Evolutionary conservation across 257 asterid genomes (phyloP).

Genomic region (Solanum peruvianum): DNA sequence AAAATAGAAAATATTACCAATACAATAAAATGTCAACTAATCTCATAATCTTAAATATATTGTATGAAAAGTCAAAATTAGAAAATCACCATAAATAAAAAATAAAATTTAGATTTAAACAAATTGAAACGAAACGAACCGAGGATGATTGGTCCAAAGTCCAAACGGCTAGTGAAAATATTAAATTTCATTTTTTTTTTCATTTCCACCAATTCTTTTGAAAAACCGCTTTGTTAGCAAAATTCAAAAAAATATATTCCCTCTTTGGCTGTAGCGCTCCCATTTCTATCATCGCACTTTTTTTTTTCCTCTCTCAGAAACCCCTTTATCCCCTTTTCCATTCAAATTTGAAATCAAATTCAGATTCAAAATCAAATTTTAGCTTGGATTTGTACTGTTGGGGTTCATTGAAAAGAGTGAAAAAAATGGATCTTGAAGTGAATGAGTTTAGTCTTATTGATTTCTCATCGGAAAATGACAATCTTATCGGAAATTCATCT

Average conservation of each 20-base stretch:
- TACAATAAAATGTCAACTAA: neutral
- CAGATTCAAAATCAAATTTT: neutral
- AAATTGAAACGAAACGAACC: neutral
- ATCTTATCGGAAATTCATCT: constrained; percentile 4
- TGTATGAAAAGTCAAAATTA: no score
- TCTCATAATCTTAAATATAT: no score
- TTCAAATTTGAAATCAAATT: neutral
- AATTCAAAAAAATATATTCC: neutral
- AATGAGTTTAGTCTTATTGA: constrained; percentile 30
- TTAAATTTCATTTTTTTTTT: neutral
- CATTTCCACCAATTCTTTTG: neutral
- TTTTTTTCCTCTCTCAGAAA: neutral
- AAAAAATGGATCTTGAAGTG: constrained; percentile 26
- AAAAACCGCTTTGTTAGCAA: neutral
- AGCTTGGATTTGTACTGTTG: neutral
- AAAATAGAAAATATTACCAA: neutral
- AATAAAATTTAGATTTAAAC: neutral
- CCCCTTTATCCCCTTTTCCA: neutral
- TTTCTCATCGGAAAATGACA: constrained; percentile 13
- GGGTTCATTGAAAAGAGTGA: constrained; percentile 12
- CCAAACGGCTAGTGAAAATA: neutral
- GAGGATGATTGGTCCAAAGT: neutral
- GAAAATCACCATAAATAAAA: neutral
- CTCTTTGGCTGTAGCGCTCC: neutral
- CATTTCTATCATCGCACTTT: neutral